These are phyloP conservation scores for Cladosporium velox DNA, from an alignment of 2,329 filamentous ascomycete genomes.

Conservation along the genomic window DNA sequence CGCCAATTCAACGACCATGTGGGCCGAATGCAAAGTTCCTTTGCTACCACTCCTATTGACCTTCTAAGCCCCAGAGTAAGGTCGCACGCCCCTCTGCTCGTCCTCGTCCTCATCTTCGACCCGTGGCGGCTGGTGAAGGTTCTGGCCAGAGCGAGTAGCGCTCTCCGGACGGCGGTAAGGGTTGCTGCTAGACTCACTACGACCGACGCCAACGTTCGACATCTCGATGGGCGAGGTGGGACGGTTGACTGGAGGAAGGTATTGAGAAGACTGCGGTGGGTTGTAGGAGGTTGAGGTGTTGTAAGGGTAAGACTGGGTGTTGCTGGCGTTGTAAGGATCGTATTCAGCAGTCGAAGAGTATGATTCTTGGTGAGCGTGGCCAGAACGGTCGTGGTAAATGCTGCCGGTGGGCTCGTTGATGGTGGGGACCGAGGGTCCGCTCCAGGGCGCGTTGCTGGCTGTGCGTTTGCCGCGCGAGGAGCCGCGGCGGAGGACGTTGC, in stretches of 20 bases:
- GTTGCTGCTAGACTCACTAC: slow-evolving; percentile 28
- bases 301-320: neutral
- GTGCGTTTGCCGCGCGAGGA: slow-evolving; percentile 48
- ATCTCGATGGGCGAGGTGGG: slow-evolving; percentile 24
- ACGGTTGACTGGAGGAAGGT: slow-evolving; percentile 15
- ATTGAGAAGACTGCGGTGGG: slow-evolving; percentile 24
- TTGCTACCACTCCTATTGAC: neutral
- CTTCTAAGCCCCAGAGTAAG: slow-evolving; percentile 29
- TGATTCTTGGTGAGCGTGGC: slow-evolving; percentile 1
- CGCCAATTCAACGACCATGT: neutral
- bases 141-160: slow-evolving; percentile 4
- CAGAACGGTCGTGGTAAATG: slow-evolving; percentile 8
- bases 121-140: slow-evolving; percentile 3
- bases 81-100: slow-evolving; percentile 23
- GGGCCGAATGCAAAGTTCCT: neutral
- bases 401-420: slow-evolving; percentile 31
- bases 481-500: slow-evolving; percentile 47
- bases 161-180: slow-evolving; percentile 26
- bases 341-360: neutral
- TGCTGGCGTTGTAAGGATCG: neutral
- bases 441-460: slow-evolving; percentile 28
- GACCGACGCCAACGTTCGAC: slow-evolving; percentile 25
- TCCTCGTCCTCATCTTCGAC: slow-evolving; percentile 28
- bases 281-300: neutral
- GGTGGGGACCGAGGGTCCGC: slow-evolving; percentile 32